A percentile compares a stretch with the other conserved stretches of the same genome.
Evolutionary conservation across 1,284 basidiomycete genomes (phyloP).

Genomic region (Lignosus rhinocerotis): DNA sequence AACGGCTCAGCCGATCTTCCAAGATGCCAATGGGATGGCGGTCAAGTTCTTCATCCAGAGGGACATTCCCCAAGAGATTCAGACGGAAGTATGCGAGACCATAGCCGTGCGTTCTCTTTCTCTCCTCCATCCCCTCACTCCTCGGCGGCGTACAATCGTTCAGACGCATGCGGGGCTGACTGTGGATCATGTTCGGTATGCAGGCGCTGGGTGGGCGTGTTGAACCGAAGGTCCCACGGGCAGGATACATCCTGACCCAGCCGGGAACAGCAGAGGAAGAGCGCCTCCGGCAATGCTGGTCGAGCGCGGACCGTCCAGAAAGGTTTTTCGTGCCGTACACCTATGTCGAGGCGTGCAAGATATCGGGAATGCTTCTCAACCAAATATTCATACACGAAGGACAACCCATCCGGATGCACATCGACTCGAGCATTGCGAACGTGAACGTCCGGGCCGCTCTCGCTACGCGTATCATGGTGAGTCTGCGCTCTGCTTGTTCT

Average conservation of each 20-base stretch:
- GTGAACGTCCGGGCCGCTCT: slow-evolving; percentile 64
- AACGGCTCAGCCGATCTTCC: slow-evolving; percentile 57
- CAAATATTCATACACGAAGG: slow-evolving; percentile 72
- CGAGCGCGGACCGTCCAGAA: slow-evolving; percentile 62
- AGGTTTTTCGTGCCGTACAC: slow-evolving; percentile 76
- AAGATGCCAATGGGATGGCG: slow-evolving; percentile 60
- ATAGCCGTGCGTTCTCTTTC: slow-evolving; percentile 52
- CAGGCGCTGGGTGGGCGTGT: slow-evolving; percentile 72
- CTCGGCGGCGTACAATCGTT: background rate
- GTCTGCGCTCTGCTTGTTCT: slow-evolving; percentile 24
- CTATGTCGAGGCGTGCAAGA: slow-evolving; percentile 76
- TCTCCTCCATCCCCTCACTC: background rate
- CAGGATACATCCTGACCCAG: slow-evolving; percentile 72
- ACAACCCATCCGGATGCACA: slow-evolving; percentile 67
- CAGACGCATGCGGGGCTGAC: background rate
- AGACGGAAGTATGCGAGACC: slow-evolving; percentile 65
- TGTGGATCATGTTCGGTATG: background rate
- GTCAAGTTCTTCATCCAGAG: slow-evolving; percentile 82
- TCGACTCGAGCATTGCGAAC: slow-evolving; percentile 76
- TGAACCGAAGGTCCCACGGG: slow-evolving; percentile 73
- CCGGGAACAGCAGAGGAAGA: slow-evolving; percentile 66
- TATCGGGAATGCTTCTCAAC: slow-evolving; percentile 65
- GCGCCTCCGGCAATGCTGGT: slow-evolving; percentile 71
- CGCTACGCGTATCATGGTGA: slow-evolving; percentile 66
- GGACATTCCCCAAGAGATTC: slow-evolving; percentile 67